A percentile compares a stretch with the other conserved stretches of the same genome.
These are phyloP conservation scores for Chaetothyriales sp. DNA, from an alignment of 2,329 filamentous ascomycete species.

Conservation along the genomic window DNA sequence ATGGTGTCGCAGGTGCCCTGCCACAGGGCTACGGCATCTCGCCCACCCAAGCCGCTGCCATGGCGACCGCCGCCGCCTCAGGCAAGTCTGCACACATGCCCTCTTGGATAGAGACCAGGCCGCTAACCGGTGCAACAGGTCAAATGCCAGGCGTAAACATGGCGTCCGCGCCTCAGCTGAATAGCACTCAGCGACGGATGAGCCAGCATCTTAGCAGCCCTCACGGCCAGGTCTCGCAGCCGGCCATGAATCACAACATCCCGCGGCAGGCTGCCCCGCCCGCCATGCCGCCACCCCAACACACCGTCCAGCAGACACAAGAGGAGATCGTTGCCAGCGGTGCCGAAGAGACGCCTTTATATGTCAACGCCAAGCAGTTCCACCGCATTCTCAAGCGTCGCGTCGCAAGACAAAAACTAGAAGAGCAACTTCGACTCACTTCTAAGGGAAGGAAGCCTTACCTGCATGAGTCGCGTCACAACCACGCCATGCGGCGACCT, in stretches of 20 bases:
- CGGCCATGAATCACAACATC: slow-evolving; percentile 55
- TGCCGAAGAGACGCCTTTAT: slow-evolving; percentile 82
- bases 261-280: slow-evolving; percentile 37
- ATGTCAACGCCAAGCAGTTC: slow-evolving; percentile 98
- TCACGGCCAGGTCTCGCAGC: slow-evolving; percentile 55
- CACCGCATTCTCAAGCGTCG: slow-evolving; percentile 90
- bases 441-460: slow-evolving; percentile 95
- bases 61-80: slow-evolving; percentile 85
- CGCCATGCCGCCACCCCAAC: slow-evolving; percentile 33
- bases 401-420: slow-evolving; percentile 80
- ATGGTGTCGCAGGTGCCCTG: slow-evolving; percentile 60
- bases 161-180: slow-evolving; percentile 42
- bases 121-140: slow-evolving; percentile 11
- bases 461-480: slow-evolving; percentile 90
- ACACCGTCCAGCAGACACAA: slow-evolving; percentile 49
- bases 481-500: slow-evolving; percentile 92
- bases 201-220: slow-evolving; percentile 62
- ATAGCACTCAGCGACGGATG: slow-evolving; percentile 46
- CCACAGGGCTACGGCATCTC: slow-evolving; percentile 61
- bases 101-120: slow-evolving; percentile 22
- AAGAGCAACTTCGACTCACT: slow-evolving; percentile 80
- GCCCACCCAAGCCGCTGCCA: slow-evolving; percentile 74
- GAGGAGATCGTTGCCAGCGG: slow-evolving; percentile 58
- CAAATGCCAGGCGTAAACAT: slow-evolving; percentile 31
- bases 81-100: slow-evolving; percentile 53